Base-by-base conservation (phyloP, 2,329 filamentous ascomycete species). In the Thelonectria blattea region DNA sequence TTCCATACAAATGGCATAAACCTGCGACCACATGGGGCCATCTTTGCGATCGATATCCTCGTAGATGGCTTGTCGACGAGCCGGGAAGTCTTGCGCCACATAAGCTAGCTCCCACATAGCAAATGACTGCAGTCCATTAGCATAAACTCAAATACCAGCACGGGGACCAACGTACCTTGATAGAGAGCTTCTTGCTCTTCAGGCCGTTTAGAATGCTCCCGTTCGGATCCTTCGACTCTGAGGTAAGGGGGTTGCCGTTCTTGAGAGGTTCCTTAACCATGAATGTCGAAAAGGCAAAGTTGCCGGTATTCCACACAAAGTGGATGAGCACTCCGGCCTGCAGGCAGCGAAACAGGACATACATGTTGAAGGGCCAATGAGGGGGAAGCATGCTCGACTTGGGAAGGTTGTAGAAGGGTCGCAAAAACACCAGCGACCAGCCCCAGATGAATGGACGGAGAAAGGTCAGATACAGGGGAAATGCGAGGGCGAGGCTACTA, bases 91-190 rank as follows among this genome's bases (percentile, higher is more conserved):
- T 58, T 90, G 85, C 39, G 91, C 88, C 67, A 97, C 96, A 57
- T 91, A 83, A 30, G 88, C 87, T 27, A 97, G 81, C 72, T 98
- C 94, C 93, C 93, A 97, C 75, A 96, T 90, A 15, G 94, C 93
- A 74, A 96, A 96, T 1, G 87, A 85, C 84, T 91, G 60, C 20
- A n/a, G 42, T 5, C 50, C 61, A 64, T 76, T 56, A 72, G 68
- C 22, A 52, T 41, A 10, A 10, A 18, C 10, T 41, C 5, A 34
- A 10, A n/a, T 20, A n/a, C 8, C 34, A 18, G 11, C 11, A 2
- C 11, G n/a, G 37, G 8, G 5, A 22, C 0, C 7, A 34, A 73
- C 81, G 69, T 77, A 90, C 89, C 76, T 86, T 88, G 61, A 91
- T 87, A 10, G 91, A 82, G 9, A 91, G 82, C 74, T 94, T 95